phyloP scores from a whole-genome alignment of 2,329 filamentous ascomycete genomes.

The Calonectria pseudoreteaudii region DNA sequence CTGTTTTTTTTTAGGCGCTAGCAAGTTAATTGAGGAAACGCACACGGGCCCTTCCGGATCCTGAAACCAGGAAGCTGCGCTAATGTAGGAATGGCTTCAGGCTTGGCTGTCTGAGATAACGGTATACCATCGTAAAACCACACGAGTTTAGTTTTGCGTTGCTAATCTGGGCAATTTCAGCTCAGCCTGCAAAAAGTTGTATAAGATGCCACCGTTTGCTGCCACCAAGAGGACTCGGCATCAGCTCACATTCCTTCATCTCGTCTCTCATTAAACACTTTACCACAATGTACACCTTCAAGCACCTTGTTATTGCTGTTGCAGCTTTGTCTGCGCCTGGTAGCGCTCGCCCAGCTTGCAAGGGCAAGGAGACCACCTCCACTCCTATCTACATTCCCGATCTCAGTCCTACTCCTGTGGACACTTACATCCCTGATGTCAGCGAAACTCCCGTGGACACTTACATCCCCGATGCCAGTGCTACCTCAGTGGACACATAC shows the following conservation, averaged over 20 bases:
- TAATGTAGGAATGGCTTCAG: not conserved
- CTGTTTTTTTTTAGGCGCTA: not conserved
- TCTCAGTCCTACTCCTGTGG: not conserved
- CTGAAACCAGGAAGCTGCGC: not conserved
- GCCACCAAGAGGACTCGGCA: not conserved
- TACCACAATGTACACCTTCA: not conserved
- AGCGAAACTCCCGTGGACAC: not conserved
- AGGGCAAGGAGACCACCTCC: not conserved
- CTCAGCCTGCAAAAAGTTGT: not conserved
- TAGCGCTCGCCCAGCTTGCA: not conserved
- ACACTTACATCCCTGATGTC: not conserved
- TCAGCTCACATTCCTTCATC: not conserved
- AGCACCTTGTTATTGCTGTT: not conserved
- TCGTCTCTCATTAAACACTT: not conserved
- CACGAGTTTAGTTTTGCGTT: not conserved
- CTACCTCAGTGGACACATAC: not conserved
- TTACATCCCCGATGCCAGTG: not conserved
- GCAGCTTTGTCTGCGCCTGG: not conserved
- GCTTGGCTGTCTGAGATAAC: conserved; percentile 4
- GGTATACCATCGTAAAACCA: not conserved
- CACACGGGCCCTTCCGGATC: conserved; percentile 8
- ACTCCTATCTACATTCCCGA: not conserved
- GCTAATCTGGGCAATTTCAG: not conserved
- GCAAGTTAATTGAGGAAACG: not conserved
- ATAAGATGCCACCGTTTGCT: not conserved